phyloP scores from a whole-genome alignment of 306 rosid species.

The Cicer cuneatum region DNA sequence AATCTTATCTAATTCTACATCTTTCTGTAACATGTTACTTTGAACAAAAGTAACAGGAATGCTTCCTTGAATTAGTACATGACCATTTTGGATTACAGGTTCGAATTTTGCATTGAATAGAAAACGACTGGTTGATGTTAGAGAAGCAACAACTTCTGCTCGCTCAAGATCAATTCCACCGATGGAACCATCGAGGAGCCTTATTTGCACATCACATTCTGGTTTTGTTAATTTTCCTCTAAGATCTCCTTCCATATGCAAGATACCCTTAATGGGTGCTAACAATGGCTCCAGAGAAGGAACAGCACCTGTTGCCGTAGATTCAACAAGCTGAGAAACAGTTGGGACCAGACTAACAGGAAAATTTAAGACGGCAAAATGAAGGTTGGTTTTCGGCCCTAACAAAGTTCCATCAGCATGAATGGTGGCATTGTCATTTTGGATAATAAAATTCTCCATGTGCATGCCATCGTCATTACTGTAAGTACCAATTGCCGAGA shows the following conservation, averaged over 20 bases:
- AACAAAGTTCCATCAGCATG: slow-evolving; percentile 96
- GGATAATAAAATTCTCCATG: slow-evolving; percentile 74
- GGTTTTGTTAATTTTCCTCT: slow-evolving; percentile 91
- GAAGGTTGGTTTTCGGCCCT: slow-evolving; percentile 88
- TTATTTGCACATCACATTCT: slow-evolving; percentile 94
- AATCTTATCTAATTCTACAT: slow-evolving; percentile 59
- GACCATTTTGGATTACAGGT: slow-evolving; percentile 85
- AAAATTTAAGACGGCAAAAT: slow-evolving; percentile 89
- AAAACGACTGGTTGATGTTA: slow-evolving; percentile 83
- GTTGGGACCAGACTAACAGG: slow-evolving; percentile 92
- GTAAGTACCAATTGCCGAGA: slow-evolving; percentile 82
- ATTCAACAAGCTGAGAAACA: slow-evolving; percentile 76
- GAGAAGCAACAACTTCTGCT: slow-evolving; percentile 92
- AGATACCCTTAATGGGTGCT: slow-evolving; percentile 80
- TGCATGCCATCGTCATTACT: slow-evolving; percentile 79
- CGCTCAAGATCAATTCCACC: slow-evolving; percentile 91
- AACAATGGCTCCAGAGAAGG: slow-evolving; percentile 73
- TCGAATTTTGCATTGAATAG: slow-evolving; percentile 92
- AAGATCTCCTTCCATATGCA: slow-evolving; percentile 99
- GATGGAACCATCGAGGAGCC: slow-evolving; percentile 92
- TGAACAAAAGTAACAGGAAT: slow-evolving; percentile 79
- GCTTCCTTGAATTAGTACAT: slow-evolving; percentile 85
- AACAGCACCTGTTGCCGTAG: slow-evolving; percentile 73
- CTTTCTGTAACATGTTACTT: slow-evolving; percentile 60
- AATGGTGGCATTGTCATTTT: slow-evolving; percentile 88